Base-by-base conservation (phyloP, 257 asterid species). In the Plantago elongata region DNA sequence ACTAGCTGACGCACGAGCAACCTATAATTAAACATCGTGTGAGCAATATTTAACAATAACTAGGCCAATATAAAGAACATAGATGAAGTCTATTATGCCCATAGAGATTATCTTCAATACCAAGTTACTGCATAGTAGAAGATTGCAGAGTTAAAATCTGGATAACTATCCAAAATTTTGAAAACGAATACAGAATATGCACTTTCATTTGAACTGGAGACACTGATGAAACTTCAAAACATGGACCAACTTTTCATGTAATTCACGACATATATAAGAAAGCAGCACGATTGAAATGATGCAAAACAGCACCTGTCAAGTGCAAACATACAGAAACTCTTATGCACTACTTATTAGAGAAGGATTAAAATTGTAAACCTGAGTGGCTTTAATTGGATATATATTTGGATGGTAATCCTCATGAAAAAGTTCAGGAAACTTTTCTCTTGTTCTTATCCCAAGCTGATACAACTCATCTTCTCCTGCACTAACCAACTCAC, bases 1-100 rank as follows among this genome's bases (percentile, higher is more conserved):
- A 74, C 99, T 93, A 57, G 97, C 92, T 48, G 99, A 89, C 57
- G 99, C 96, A 75, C 97, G 95, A 52, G 96, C 64, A 69, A 93
- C 75, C 97, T 93, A 70, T 50, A 52, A 60, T 69, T 49, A 30
- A 57, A 65, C 59, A 67, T 57, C 52, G 63, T 55, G 49, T 22
- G 27, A 22, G 66, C 51, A 65, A 64, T 6, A n/a, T 47, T 62
- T 55, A 44, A 61, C 57, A 57, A 63, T 49, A 55, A 42, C 38
- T 40, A 60, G 17, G 50, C 27, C 34, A 43, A 55, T 22, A 60
- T 30, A 62, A 57, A 16, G 40, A 49, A 15, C 64, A 63, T 13
- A 16, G 18, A 22, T 22, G 27, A 22, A 22, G 27, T 22, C 27
- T 22, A 22, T 22, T 16, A 71, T 9, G 44, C 3, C 11, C 69